Evolutionary conservation across 768 basidiomycete species (phyloP).

Genomic region (Rhizopogon sp.): DNA sequence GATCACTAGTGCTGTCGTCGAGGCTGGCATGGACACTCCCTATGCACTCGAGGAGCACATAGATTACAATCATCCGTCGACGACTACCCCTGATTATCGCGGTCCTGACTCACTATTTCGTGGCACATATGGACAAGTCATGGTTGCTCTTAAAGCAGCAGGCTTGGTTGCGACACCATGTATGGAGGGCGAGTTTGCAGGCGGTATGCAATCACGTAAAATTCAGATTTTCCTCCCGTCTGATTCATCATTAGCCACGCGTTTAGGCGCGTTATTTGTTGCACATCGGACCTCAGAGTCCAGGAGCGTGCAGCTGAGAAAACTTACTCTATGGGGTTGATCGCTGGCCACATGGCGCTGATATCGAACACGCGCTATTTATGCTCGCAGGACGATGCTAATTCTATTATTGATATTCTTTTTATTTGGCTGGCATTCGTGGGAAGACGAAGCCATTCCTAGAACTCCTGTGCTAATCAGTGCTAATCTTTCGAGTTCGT

Average conservation of each 20-base stretch:
- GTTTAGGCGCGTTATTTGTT: conserved; percentile 38
- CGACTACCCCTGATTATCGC: neutral
- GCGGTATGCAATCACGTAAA: conserved; percentile 20
- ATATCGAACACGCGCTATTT: neutral
- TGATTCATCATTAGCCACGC: conserved; percentile 25
- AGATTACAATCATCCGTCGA: neutral
- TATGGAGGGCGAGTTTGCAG: conserved; percentile 20
- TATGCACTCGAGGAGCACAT: conserved; percentile 8
- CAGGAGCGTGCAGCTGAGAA: conserved; percentile 31
- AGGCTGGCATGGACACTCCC: conserved; percentile 36
- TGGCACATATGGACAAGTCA: conserved; percentile 40
- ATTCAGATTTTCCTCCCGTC: neutral
- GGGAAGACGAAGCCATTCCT: neutral
- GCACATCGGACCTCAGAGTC: conserved; percentile 23
- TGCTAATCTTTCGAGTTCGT: too few species aligned
- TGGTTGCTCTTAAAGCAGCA: conserved; percentile 31
- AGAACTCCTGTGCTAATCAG: too few species aligned
- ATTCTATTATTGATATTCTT: neutral
- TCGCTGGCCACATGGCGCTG: neutral
- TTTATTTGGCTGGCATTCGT: neutral
- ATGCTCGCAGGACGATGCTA: neutral
- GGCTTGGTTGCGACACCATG: conserved; percentile 32
- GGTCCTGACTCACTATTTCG: conserved; percentile 25
- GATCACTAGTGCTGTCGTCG: conserved; percentile 32
- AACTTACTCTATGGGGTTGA: conserved; percentile 39